Evolutionary conservation across 2,329 filamentous ascomycete species (phyloP), one percentile per base, ranked within the genome.

Genomic region (Neocucurbitaria cava): DNA sequence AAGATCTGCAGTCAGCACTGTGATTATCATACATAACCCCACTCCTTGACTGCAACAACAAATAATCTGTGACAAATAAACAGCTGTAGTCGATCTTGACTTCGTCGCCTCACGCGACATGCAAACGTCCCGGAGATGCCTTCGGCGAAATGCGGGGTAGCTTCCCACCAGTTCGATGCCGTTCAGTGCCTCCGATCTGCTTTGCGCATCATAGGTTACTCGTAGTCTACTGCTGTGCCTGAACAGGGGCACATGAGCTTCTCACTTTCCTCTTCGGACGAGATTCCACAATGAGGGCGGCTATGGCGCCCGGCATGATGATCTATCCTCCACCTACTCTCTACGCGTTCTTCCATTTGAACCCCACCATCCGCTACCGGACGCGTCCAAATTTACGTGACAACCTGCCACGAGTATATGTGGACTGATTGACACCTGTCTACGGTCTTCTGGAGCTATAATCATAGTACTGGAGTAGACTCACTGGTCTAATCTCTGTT

Each of bases 121-220:
- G 6, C 1, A 24, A 28, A 8, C 2, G 24, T 26, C 24, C 40
- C n/a, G 33, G 30, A 28, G 24, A 51, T 40, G 36, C 45, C 23
- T 54, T 49, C 49, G 43, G 53, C 47, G 51, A 44, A 54, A 54
- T 46, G 57, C 57, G 57, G 57, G 57, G 57, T 59, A 59, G 57
- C 57, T 51, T 38, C 48, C 45, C 48, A 47, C 56, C 45, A 30
- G 20, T 42, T 42, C 44, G 35, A 52, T 52, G 20, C 36, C 52
- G 31, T 46, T 21, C 38, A 41, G 24, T 26, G n/a, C 36, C 48
- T 26, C 43, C 21, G 24, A 23, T 38, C 26, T n/a, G 9, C 5
- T 21, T 13, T 26, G 23, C 8, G 7, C 38, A 40, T 40, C 38
- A 40, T 24, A 9, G 3, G 4, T n/a, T 21, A 33, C 17, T 3